Percentiles rank a stretch among this genome's conserved stretches.
phyloP scores from a whole-genome alignment of 1,284 basidiomycete genomes.

The Trichosporon coremiiforme region DNA sequence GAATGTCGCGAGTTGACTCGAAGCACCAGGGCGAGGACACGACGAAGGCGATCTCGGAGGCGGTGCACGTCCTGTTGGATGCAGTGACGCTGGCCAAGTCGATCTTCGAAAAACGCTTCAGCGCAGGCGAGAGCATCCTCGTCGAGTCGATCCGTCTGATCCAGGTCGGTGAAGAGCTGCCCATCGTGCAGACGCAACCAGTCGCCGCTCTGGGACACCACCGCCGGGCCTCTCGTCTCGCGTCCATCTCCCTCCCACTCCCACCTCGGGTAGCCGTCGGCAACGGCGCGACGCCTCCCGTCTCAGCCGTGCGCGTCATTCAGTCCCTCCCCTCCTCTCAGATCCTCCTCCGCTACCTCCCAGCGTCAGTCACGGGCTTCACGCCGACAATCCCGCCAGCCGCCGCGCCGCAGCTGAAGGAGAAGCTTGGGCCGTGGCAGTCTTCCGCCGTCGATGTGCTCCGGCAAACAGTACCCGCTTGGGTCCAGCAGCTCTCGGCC shows the following conservation, averaged over 20 bases:
- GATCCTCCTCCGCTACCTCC: constrained; percentile 55
- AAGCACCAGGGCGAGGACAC: constrained; percentile 37
- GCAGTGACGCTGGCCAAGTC: constrained; percentile 40
- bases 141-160: constrained; percentile 48
- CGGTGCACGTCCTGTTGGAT: constrained; percentile 44
- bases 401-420: constrained; percentile 60
- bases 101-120: constrained; percentile 38
- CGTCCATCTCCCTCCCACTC: constrained; percentile 51
- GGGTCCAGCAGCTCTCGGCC: constrained; percentile 43
- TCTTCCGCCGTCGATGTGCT: constrained; percentile 36
- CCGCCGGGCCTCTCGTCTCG: constrained; percentile 47
- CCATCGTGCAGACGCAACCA: constrained; percentile 21
- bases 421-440: constrained; percentile 48
- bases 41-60: constrained; percentile 40
- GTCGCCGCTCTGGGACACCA: constrained; percentile 32
- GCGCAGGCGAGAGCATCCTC: constrained; percentile 40
- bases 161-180: constrained; percentile 44
- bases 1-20: constrained; percentile 32
- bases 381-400: constrained; percentile 62
- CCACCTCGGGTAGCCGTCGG: constrained; percentile 35
- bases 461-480: constrained; percentile 40
- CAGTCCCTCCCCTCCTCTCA: constrained; percentile 54
- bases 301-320: constrained; percentile 46
- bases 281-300: constrained; percentile 34
- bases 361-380: constrained; percentile 48